A percentile compares a stretch with the other conserved stretches of the same genome.
Evolutionary conservation across 345 rosid genomes (phyloP).

Genomic region (Diplotaxis tenuifolia): DNA sequence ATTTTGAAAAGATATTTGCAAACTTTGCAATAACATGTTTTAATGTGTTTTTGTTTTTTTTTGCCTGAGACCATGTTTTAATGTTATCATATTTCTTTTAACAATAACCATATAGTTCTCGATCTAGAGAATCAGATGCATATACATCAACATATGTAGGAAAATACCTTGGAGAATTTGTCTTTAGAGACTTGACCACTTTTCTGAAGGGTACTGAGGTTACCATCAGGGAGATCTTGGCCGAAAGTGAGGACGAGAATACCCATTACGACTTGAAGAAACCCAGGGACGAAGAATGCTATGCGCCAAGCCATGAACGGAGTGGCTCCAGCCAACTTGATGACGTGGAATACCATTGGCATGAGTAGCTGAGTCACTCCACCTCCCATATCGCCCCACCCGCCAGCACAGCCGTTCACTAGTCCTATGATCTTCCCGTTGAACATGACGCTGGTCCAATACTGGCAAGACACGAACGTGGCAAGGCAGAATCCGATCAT

Average conservation of each 20-base stretch:
- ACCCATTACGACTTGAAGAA: conserved; percentile 62
- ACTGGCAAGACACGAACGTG: conserved; percentile 82
- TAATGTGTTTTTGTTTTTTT: too few relatives aligned
- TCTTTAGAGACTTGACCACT: conserved; percentile 66
- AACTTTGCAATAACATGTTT: too few relatives aligned
- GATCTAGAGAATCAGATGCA: background rate
- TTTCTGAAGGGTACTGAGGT: conserved; percentile 62
- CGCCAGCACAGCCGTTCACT: conserved; percentile 77
- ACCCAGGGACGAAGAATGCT: conserved; percentile 73
- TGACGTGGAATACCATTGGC: conserved; percentile 67
- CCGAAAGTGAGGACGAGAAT: conserved; percentile 64
- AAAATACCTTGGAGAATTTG: conserved; percentile 60
- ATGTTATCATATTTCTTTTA: background rate
- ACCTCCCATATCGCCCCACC: conserved; percentile 92
- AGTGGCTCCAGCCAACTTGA: conserved; percentile 51
- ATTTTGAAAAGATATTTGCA: background rate
- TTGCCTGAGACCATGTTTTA: too few relatives aligned
- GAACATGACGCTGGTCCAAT: conserved; percentile 90
- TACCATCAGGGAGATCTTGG: conserved; percentile 90
- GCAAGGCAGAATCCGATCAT: conserved; percentile 91
- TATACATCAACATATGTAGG: background rate
- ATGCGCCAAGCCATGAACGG: conserved; percentile 89
- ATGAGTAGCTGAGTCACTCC: conserved; percentile 78
- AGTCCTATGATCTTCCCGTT: conserved; percentile 76
- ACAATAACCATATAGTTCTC: background rate